Percentiles rank a stretch among this genome's conserved stretches.
phyloP scores from a whole-genome alignment of 345 rosid species.

The Mangifera indica region DNA sequence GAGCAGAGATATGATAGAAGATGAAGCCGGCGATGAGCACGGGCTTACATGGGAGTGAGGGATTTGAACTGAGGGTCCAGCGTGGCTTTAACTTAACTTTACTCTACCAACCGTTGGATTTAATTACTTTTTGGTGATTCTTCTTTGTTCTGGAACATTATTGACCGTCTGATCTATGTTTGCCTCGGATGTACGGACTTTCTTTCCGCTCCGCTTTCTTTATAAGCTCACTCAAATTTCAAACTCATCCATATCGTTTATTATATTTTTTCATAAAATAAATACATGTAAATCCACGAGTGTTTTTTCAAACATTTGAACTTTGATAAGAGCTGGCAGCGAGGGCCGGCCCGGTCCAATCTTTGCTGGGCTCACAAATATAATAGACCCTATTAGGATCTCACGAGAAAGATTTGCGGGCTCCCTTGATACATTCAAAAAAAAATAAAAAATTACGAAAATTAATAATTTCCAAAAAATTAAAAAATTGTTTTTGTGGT shows the following conservation, averaged over 20 bases:
- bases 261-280: too few species aligned
- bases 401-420: too few species aligned
- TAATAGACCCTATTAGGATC: too few species aligned
- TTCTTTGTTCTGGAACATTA: constrained; percentile 1
- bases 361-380: too few species aligned
- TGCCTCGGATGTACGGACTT: constrained; percentile 17
- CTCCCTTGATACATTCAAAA: too few species aligned
- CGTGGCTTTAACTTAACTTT: constrained; percentile 46
- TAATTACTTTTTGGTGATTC: background rate
- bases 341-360: too few species aligned
- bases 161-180: constrained; percentile 41
- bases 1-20: constrained; percentile 17
- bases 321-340: too few species aligned
- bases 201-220: background rate
- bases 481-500: too few species aligned
- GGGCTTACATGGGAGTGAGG: constrained; percentile 18
- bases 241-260: background rate
- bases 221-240: background rate
- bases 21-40: constrained; percentile 15
- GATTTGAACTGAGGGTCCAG: constrained; percentile 17
- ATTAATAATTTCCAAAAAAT: too few species aligned
- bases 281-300: too few species aligned
- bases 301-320: too few species aligned
- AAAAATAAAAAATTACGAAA: too few species aligned
- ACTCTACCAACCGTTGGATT: constrained; percentile 42